phyloP scores from a whole-genome alignment of 2,329 filamentous ascomycete genomes.

The Cadophora sp. region DNA sequence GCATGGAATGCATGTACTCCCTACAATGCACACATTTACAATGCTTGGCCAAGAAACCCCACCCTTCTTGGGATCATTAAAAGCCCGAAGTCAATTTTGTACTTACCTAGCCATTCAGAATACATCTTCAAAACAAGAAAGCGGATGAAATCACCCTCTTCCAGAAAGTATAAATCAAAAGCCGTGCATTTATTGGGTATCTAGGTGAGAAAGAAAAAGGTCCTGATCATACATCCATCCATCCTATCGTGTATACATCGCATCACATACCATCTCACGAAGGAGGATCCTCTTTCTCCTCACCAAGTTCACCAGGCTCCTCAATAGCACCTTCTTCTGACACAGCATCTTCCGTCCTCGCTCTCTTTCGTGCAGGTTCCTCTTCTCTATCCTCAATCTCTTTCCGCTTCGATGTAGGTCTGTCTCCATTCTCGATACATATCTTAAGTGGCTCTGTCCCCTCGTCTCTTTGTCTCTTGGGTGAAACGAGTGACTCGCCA shows the following conservation, averaged over 20 bases:
- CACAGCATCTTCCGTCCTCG: constrained; percentile 16
- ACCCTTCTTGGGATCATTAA: too few species aligned
- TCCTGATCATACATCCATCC: constrained; percentile 14
- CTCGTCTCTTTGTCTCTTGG: not conserved
- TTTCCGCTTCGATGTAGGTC: constrained; percentile 8
- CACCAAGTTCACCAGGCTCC: constrained; percentile 4
- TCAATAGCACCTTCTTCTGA: constrained; percentile 14
- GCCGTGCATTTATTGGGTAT: constrained; percentile 20
- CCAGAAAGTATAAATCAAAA: not conserved
- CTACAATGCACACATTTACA: too few species aligned
- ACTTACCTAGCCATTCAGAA: too few species aligned
- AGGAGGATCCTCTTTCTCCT: not conserved
- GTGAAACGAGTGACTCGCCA: constrained; percentile 5
- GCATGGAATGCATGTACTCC: too few species aligned
- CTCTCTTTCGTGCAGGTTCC: constrained; percentile 14
- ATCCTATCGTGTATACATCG: not conserved
- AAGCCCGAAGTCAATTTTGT: too few species aligned
- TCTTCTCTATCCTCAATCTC: constrained; percentile 17
- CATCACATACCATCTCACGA: not conserved
- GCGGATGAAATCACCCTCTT: not conserved
- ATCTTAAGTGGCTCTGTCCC: not conserved
- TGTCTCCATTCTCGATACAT: constrained; percentile 14
- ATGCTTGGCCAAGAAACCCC: too few species aligned
- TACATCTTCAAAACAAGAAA: not conserved
- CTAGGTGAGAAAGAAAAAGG: constrained; percentile 9